These are phyloP conservation scores for Fusarium staphyleae DNA, from an alignment of 2,329 filamentous ascomycete species.

Conservation along the genomic window DNA sequence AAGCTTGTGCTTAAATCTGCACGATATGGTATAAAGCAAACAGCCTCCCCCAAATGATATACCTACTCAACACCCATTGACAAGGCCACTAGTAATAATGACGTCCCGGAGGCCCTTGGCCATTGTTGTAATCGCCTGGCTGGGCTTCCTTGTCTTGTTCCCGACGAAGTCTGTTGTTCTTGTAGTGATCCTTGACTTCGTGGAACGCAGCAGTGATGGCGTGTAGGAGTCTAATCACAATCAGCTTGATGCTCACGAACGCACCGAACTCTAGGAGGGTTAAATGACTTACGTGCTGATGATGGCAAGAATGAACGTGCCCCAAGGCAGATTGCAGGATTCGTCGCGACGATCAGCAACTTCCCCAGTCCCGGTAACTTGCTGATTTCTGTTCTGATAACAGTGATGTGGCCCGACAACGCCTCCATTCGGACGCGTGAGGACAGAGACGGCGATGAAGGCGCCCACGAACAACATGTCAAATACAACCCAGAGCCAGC, in stretches of 20 bases:
- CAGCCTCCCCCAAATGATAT: no score
- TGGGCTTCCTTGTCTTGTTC: no score
- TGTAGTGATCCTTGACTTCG: conserved; percentile 4
- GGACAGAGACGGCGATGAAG: conserved; percentile 14
- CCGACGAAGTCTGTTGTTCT: no score
- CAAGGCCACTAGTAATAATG: no score
- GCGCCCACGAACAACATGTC: conserved; percentile 15
- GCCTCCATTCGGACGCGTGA: conserved; percentile 15
- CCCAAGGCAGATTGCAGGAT: conserved; percentile 21
- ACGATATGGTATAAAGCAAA: no score
- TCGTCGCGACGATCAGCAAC: background rate
- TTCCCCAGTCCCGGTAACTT: background rate
- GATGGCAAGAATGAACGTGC: conserved; percentile 22
- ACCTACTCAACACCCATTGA: no score
- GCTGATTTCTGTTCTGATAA: background rate
- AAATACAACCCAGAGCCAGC: conserved; percentile 21
- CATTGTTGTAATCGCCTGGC: no score
- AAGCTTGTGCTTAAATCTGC: no score
- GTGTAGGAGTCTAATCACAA: background rate
- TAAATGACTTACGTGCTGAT: conserved; percentile 20
- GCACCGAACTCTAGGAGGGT: background rate
- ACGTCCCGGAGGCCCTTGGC: no score
- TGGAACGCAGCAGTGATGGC: conserved; percentile 18
- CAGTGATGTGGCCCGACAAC: conserved; percentile 11
- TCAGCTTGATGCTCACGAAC: background rate